A percentile compares a stretch with the other conserved stretches of the same genome.
phyloP scores from a whole-genome alignment of 2,329 filamentous ascomycete species.

The Colletotrichum sidae region DNA sequence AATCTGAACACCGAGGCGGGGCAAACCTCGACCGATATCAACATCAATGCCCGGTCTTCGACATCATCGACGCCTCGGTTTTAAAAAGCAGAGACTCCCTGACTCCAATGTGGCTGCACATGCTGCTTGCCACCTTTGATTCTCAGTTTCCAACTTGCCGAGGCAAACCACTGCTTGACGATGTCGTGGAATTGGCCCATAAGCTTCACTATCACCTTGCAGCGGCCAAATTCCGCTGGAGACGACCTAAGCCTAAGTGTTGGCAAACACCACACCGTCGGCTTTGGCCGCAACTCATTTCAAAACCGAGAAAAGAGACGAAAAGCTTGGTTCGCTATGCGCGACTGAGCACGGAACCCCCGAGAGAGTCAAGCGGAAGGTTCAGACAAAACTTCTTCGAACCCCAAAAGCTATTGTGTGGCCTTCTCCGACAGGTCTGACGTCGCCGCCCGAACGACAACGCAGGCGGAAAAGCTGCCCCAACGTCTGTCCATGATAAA shows the following conservation, averaged over 20 bases:
- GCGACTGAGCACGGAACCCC: neutral
- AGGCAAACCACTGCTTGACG: too few relatives aligned
- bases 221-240: too few relatives aligned
- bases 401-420: neutral
- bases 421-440: constrained; percentile 15
- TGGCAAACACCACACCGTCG: neutral
- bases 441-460: constrained; percentile 29
- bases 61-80: neutral
- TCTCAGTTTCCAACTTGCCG: neutral
- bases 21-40: neutral
- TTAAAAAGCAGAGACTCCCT: neutral
- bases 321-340: constrained; percentile 8
- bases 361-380: constrained; percentile 1
- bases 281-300: constrained; percentile 13
- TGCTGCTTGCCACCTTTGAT: neutral
- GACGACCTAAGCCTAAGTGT: neutral
- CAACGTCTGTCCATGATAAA: constrained; percentile 13
- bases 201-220: too few relatives aligned
- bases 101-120: constrained; percentile 2
- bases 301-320: constrained; percentile 13
- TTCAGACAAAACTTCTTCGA: constrained; percentile 6
- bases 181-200: too few relatives aligned
- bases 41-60: neutral
- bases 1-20: constrained; percentile 15
- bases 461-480: constrained; percentile 13